Percentiles rank a stretch among this genome's conserved stretches.
These are phyloP conservation scores for Boletus sensibilis DNA, from an alignment of 768 basidiomycete genomes.

Conservation along the genomic window DNA sequence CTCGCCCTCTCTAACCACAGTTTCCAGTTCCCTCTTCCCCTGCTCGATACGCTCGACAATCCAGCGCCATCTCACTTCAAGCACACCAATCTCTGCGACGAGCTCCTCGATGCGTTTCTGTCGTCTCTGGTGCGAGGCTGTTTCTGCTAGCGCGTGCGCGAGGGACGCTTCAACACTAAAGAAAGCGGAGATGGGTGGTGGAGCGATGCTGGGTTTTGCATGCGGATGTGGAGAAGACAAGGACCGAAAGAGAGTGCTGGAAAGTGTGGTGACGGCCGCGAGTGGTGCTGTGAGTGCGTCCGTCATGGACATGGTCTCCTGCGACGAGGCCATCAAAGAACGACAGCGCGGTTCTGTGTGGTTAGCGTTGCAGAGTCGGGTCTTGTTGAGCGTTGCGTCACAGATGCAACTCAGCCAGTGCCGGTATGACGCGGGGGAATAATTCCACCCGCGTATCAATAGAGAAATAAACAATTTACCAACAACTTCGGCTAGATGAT, in stretches of 20 bases:
- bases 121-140: conserved; percentile 70
- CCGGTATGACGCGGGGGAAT: too few relatives aligned
- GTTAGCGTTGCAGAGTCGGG: too few relatives aligned
- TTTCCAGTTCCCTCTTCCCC: conserved; percentile 68
- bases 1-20: conserved; percentile 72
- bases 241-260: conserved; percentile 69
- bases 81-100: conserved; percentile 64
- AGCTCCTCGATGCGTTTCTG: conserved; percentile 72
- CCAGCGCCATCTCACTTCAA: conserved; percentile 67
- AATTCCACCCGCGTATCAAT: too few relatives aligned
- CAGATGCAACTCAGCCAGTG: too few relatives aligned
- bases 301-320: conserved; percentile 46
- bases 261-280: conserved; percentile 57
- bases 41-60: conserved; percentile 64
- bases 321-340: conserved; percentile 7
- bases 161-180: conserved; percentile 61
- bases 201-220: conserved; percentile 30
- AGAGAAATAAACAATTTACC: too few relatives aligned
- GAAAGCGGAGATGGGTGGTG: conserved; percentile 55
- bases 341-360: neutral
- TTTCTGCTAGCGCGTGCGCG: conserved; percentile 62
- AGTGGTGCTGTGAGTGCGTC: conserved; percentile 61
- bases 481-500: too few relatives aligned
- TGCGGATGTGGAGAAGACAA: conserved; percentile 59
- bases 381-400: too few relatives aligned